Evolutionary conservation across 805 yeast genomes (phyloP).

Genomic region (Pichia deserticola): DNA sequence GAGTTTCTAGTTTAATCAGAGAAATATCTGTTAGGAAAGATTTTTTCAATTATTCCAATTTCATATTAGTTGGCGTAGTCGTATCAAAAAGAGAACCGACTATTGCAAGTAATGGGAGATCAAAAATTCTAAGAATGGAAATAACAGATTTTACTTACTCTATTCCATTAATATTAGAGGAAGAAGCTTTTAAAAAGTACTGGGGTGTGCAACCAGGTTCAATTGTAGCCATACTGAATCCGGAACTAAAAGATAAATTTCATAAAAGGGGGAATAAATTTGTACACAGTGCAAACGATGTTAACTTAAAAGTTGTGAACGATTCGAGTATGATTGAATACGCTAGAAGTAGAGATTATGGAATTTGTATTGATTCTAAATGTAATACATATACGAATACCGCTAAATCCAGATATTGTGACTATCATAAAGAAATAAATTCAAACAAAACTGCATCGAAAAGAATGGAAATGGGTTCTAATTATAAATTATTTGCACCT

Average conservation of each 20-base stretch:
- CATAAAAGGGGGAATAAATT: neutral
- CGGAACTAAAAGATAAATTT: constrained; percentile 40
- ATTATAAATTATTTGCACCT: constrained; percentile 51
- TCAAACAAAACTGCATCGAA: constrained; percentile 45
- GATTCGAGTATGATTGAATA: constrained; percentile 56
- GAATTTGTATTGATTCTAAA: constrained; percentile 51
- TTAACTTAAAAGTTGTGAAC: constrained; percentile 50
- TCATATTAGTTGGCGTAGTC: constrained; percentile 72
- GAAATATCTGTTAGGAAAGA: constrained; percentile 53
- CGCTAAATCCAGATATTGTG: constrained; percentile 51
- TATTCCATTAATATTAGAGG: constrained; percentile 57
- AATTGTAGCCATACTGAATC: constrained; percentile 67
- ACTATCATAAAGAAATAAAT: constrained; percentile 59
- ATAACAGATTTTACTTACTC: constrained; percentile 59
- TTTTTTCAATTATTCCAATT: constrained; percentile 62
- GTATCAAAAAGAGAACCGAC: constrained; percentile 48
- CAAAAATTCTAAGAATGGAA: constrained; percentile 52
- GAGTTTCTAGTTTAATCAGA: constrained; percentile 54
- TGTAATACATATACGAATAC: constrained; percentile 43
- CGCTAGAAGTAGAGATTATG: constrained; percentile 64
- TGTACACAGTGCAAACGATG: constrained; percentile 21
- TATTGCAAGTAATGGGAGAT: constrained; percentile 32
- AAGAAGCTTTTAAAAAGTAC: constrained; percentile 57
- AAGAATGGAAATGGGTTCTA: constrained; percentile 70
- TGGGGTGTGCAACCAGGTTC: constrained; percentile 75